A percentile compares a stretch with the other conserved stretches of the same genome.
Evolutionary conservation across 106 monocot species (phyloP).

Genomic region (Dendrobium nobile): DNA sequence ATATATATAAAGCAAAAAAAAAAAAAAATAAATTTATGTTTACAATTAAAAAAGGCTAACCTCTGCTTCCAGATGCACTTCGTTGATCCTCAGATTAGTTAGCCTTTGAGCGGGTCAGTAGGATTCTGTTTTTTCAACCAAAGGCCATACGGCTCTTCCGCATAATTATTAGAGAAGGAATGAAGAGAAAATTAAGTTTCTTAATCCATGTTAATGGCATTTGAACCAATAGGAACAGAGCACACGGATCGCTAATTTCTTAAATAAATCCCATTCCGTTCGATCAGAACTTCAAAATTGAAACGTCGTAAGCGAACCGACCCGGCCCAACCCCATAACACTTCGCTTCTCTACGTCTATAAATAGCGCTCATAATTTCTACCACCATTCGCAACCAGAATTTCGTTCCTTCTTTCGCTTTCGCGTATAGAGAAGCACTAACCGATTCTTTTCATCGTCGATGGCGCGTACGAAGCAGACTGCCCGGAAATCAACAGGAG

Average conservation of each 20-base stretch:
- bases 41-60: too few species aligned
- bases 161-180: too few species aligned
- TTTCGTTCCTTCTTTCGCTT: not conserved
- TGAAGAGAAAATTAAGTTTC: not conserved
- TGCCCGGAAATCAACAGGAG: not conserved
- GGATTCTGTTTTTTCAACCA: too few species aligned
- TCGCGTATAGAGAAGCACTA: not conserved
- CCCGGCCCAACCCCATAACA: not conserved
- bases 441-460: not conserved
- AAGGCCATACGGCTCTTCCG: too few species aligned
- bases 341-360: not conserved
- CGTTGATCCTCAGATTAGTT: too few species aligned
- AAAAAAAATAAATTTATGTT: too few species aligned
- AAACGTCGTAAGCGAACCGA: not conserved
- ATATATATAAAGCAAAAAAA: too few species aligned
- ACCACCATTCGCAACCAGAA: not conserved
- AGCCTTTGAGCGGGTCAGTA: too few species aligned
- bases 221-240: not conserved
- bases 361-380: not conserved
- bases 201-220: not conserved
- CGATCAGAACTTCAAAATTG: not conserved
- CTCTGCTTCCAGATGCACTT: too few species aligned
- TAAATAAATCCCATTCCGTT: not conserved
- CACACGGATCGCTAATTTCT: not conserved
- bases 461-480: not conserved